phyloP scores from a whole-genome alignment of 768 basidiomycete genomes.

The Collybia mongolica region DNA sequence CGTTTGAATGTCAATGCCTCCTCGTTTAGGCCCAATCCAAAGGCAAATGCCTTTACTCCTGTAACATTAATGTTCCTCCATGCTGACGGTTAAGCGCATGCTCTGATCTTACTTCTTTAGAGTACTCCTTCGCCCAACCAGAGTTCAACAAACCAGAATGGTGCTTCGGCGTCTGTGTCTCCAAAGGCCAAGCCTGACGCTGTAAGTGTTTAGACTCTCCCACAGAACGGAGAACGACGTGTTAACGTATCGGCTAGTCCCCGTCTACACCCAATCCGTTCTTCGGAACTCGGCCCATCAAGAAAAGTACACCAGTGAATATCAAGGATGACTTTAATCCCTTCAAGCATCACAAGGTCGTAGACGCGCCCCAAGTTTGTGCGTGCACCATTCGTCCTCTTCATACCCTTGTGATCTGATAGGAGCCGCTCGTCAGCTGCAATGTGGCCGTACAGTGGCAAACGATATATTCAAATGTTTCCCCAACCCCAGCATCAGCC shows the following conservation, averaged over 20 bases:
- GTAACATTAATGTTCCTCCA: conserved; percentile 35
- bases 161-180: conserved; percentile 50
- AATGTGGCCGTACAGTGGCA: conserved; percentile 88
- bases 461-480: conserved; percentile 80
- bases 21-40: conserved; percentile 87
- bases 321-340: conserved; percentile 98
- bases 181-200: conserved; percentile 65
- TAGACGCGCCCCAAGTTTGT: conserved; percentile 74
- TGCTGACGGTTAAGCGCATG: conserved; percentile 17
- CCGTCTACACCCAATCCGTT: conserved; percentile 75
- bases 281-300: conserved; percentile 79
- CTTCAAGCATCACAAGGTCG: conserved; percentile 84
- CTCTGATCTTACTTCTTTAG: conserved; percentile 29
- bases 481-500: conserved; percentile 57
- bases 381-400: conserved; percentile 28
- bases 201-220: conserved; percentile 24
- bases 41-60: conserved; percentile 75
- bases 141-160: conserved; percentile 24
- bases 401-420: neutral
- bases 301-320: conserved; percentile 74
- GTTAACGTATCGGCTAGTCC: conserved; percentile 15
- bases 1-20: conserved; percentile 87
- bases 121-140: conserved; percentile 46
- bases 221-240: neutral
- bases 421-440: conserved; percentile 42